phyloP scores from a whole-genome alignment of 1,284 basidiomycete species.

The Rhodotorula sp. region DNA sequence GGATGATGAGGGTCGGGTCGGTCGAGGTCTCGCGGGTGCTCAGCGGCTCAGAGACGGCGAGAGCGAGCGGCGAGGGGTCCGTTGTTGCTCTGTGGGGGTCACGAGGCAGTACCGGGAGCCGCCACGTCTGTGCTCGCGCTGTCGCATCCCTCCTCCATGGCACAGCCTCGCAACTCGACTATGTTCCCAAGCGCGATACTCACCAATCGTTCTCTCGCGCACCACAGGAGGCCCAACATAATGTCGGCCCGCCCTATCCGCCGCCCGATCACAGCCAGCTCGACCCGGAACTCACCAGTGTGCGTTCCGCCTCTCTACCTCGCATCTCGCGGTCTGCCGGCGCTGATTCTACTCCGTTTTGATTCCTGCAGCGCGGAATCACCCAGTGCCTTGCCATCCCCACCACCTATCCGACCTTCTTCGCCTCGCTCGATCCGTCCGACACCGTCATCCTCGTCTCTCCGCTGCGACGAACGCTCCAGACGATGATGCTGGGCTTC shows the following conservation, averaged over 20 bases:
- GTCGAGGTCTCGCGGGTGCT: not conserved
- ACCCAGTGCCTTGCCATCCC: conserved; percentile 28
- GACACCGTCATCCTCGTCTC: conserved; percentile 31
- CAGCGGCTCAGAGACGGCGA: not conserved
- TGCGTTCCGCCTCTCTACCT: not conserved
- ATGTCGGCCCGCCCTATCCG: conserved; percentile 27
- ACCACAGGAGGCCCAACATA: conserved; percentile 28
- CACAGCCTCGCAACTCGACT: too few species aligned
- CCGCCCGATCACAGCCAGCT: conserved; percentile 22
- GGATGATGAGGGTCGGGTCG: not conserved
- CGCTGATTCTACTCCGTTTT: too few species aligned
- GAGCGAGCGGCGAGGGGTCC: too few species aligned
- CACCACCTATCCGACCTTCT: conserved; percentile 29
- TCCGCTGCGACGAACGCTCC: conserved; percentile 34
- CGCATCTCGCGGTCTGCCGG: too few species aligned
- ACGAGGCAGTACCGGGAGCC: too few species aligned
- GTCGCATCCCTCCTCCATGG: too few species aligned
- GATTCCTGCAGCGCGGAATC: conserved; percentile 25
- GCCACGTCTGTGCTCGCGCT: too few species aligned
- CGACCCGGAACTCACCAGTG: conserved; percentile 27
- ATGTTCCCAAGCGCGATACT: not conserved
- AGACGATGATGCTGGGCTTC: conserved; percentile 37
- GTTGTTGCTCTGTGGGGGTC: too few species aligned
- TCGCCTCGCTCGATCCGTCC: conserved; percentile 20
- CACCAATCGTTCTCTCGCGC: not conserved